Percentiles rank a stretch among this genome's conserved stretches.
These are phyloP conservation scores for Dendrothele bispora DNA, from an alignment of 768 basidiomycete species.

Conservation along the genomic window DNA sequence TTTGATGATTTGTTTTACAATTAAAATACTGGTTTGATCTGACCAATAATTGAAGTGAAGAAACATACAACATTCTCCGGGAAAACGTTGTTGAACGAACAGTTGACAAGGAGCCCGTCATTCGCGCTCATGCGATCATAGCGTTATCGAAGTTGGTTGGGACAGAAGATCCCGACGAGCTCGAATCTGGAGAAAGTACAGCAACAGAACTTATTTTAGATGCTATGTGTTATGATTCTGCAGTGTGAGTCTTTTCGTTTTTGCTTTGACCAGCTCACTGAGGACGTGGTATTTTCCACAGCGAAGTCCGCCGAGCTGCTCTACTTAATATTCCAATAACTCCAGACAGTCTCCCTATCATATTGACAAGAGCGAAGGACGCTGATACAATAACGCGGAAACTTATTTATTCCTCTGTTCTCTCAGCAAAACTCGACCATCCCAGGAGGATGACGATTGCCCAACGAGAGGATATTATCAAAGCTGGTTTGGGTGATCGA, in stretches of 20 bases:
- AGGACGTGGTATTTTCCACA: slow-evolving; percentile 15
- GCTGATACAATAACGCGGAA: slow-evolving; percentile 79
- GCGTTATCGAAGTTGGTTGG: slow-evolving; percentile 81
- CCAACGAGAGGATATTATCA: slow-evolving; percentile 84
- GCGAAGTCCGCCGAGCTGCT: slow-evolving; percentile 91
- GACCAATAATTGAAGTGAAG: slow-evolving; percentile 57
- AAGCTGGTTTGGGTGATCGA: slow-evolving; percentile 86
- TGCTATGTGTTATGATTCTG: slow-evolving; percentile 69
- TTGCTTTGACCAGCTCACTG: not conserved
- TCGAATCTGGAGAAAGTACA: slow-evolving; percentile 47
- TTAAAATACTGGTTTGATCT: not conserved
- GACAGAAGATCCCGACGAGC: slow-evolving; percentile 58
- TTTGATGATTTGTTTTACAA: slow-evolving; percentile 12
- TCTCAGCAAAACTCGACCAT: slow-evolving; percentile 56
- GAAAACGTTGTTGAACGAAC: slow-evolving; percentile 73
- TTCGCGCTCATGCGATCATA: slow-evolving; percentile 83
- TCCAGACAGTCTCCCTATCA: slow-evolving; percentile 55
- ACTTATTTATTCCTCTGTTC: slow-evolving; percentile 68
- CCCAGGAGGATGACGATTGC: slow-evolving; percentile 72
- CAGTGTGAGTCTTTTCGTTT: slow-evolving; percentile 45
- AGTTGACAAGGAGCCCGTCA: slow-evolving; percentile 79
- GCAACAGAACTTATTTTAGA: slow-evolving; percentile 71
- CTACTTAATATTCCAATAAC: slow-evolving; percentile 74
- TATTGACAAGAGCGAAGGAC: slow-evolving; percentile 85
- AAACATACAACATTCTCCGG: slow-evolving; percentile 70